A percentile compares a stretch with the other conserved stretches of the same genome.
Conservation (phyloP, 192 early-diverging fungal genomes). For the Umbelopsis ramanniana region DNA sequence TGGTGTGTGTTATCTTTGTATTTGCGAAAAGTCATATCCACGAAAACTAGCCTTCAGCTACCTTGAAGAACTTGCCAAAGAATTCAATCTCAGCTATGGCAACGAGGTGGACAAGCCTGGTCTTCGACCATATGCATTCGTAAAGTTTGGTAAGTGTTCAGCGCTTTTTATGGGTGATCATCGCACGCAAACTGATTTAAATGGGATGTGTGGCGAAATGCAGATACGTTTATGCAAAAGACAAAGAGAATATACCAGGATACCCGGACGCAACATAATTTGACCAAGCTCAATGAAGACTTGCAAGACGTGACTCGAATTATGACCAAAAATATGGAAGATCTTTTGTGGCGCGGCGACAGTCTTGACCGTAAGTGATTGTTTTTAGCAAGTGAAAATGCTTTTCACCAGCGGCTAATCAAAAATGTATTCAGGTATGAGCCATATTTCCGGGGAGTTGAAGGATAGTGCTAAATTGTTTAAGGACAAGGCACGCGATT, state of each 20-base stretch:
- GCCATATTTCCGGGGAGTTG: conserved; percentile 46
- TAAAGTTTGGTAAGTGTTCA: conserved; percentile 80
- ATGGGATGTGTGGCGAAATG: too few relatives aligned
- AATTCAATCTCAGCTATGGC: conserved; percentile 94
- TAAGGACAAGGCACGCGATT: conserved; percentile 81
- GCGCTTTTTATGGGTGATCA: too few relatives aligned
- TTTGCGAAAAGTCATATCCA: conserved; percentile 93
- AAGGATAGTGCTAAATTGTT: conserved; percentile 73
- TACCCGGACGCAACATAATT: conserved; percentile 87
- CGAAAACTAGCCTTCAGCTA: conserved; percentile 93
- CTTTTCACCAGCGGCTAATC: not conserved
- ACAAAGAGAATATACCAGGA: conserved; percentile 97
- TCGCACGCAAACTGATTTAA: not conserved
- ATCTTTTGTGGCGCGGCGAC: conserved; percentile 90
- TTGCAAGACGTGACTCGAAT: conserved; percentile 95
- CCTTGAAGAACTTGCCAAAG: conserved; percentile 91
- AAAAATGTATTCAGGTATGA: conserved; percentile 37
- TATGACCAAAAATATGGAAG: conserved; percentile 98
- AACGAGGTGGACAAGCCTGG: conserved; percentile 81
- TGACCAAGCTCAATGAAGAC: conserved; percentile 94
- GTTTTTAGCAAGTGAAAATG: not conserved
- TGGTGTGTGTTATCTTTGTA: conserved; percentile 92
- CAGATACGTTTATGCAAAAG: conserved; percentile 98
- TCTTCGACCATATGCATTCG: conserved; percentile 95
- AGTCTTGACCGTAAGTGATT: conserved; percentile 70